Base-by-base conservation (phyloP, 768 basidiomycete species). In the Tylopilus subfusipes region DNA sequence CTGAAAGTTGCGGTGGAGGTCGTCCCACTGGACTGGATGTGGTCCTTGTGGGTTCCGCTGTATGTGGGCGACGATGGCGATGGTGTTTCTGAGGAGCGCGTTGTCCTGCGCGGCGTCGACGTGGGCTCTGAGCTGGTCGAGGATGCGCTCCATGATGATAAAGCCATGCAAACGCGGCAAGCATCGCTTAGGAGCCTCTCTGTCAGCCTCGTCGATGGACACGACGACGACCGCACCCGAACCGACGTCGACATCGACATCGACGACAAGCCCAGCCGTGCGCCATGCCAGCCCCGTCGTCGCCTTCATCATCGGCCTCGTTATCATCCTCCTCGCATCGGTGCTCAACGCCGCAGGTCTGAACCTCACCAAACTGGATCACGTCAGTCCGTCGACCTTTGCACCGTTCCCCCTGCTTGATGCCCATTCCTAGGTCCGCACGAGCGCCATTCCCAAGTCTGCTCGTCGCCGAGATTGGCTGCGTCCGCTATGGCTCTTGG, bases 341-440 rank as follows among this genome's bases (percentile, higher is more conserved):
- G 79, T 92, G n/a, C 78, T 93, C 60, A 93, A 92, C 63, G 91
- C 92, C 31, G 90, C 88, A 0, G 95, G 95, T n/a, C 78, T 98
- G 39, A 98, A 97, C 67, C 76, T 98, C 55, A 94, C 93, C 34
- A 98, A 98, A 72, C 74, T 96, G 39, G 95, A 97, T 73, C 93
- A 95, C 81, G 85, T 88, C 52, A 60, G 85, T 75, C 27, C 21
- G 53, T 56, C 22, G 27, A 24, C 25, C 34, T n/a, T n/a, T n/a
- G 4, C 55, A 44, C 21, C 29, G 44, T 11, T 13, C 24, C 34
- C 10, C 19, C 12, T 36, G 7, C 24, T 43, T 59, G 24, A 58
- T 54, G 3, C 42, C 22, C n/a, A 56, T 6, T 36, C 9, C n/a
- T 47, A 88, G 87, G 85, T 88, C 27, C 78, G 86, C 42, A 91